Conservation (phyloP, 2,329 filamentous ascomycete genomes). For the Lomentospora prolificans region DNA sequence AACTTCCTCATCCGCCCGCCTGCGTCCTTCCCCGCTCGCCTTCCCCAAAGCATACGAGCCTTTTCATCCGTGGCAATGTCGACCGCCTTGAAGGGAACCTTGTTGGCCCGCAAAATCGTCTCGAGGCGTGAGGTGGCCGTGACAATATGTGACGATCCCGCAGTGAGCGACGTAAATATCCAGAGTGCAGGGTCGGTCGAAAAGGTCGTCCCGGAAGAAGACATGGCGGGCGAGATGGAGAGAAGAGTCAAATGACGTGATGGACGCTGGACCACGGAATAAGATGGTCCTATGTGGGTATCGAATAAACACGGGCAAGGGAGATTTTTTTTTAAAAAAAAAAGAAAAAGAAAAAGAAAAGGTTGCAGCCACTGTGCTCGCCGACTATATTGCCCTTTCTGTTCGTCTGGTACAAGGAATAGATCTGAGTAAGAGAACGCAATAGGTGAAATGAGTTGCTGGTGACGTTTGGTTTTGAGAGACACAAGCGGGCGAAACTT, state of each 20-base stretch:
- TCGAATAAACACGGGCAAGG: too few relatives aligned
- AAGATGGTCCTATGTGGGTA: too few relatives aligned
- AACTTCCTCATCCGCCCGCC: constrained; percentile 61
- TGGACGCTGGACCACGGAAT: background rate
- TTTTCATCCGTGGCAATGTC: constrained; percentile 86
- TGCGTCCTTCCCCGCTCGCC: constrained; percentile 66
- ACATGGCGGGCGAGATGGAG: background rate
- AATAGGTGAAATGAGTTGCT: background rate
- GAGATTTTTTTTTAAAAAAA: too few relatives aligned
- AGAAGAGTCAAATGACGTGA: background rate
- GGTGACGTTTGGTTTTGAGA: background rate
- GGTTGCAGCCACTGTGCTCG: too few relatives aligned
- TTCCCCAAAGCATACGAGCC: constrained; percentile 79
- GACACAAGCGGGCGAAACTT: background rate
- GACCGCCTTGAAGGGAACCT: constrained; percentile 84
- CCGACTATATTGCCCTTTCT: too few relatives aligned
- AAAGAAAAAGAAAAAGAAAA: too few relatives aligned
- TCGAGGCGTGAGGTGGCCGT: constrained; percentile 93
- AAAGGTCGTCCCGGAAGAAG: constrained; percentile 27
- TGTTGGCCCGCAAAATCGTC: constrained; percentile 91
- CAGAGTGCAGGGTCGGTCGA: constrained; percentile 66
- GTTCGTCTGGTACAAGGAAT: too few relatives aligned
- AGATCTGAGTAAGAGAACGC: too few relatives aligned
- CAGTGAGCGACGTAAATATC: constrained; percentile 92
- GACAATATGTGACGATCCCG: constrained; percentile 90